Percentiles rank a stretch among this genome's conserved stretches.
phyloP scores from a whole-genome alignment of 371 early-diverging fungal species.

The Lichtheimia ornata region DNA sequence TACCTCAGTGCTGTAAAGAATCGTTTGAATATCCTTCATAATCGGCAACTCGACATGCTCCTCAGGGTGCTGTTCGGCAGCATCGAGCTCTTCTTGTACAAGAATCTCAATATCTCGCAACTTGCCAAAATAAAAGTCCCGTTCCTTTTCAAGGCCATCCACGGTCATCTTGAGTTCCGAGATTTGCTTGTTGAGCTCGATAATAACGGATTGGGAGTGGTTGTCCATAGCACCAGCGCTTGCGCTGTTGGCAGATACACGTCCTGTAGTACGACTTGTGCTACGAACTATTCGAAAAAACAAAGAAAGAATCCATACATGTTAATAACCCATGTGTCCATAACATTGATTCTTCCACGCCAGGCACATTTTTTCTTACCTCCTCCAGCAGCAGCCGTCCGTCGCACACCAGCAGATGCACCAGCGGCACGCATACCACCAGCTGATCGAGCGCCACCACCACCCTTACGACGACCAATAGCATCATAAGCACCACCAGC shows the following conservation, averaged over 20 bases:
- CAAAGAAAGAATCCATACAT: too few species aligned
- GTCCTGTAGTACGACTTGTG: conserved; percentile 24
- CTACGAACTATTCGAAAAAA: conserved; percentile 18
- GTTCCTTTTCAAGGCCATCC: conserved; percentile 88
- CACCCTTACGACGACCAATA: conserved; percentile 70
- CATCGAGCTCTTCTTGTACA: conserved; percentile 73
- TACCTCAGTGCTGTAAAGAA: conserved; percentile 85
- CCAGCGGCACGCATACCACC: conserved; percentile 27
- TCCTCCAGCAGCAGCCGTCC: conserved; percentile 21
- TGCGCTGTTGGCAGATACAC: conserved; percentile 26
- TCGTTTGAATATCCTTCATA: conserved; percentile 76
- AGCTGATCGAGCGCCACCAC: conserved; percentile 24
- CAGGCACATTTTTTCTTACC: conserved; percentile 13
- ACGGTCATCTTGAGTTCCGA: conserved; percentile 76
- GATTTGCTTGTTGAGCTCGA: conserved; percentile 71
- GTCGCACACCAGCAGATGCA: conserved; percentile 27
- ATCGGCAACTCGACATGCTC: conserved; percentile 34
- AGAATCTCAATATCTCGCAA: conserved; percentile 90
- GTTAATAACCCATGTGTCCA: too few species aligned
- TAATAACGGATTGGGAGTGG: conserved; percentile 46
- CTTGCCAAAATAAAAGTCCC: conserved; percentile 93
- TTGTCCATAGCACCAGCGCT: conserved; percentile 22
- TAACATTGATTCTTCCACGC: background rate
- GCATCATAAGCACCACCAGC: conserved; percentile 89
- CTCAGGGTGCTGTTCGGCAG: conserved; percentile 29